Evolutionary conservation across 768 basidiomycete genomes (phyloP).

Genomic region (Tricholoma saponaceum): DNA sequence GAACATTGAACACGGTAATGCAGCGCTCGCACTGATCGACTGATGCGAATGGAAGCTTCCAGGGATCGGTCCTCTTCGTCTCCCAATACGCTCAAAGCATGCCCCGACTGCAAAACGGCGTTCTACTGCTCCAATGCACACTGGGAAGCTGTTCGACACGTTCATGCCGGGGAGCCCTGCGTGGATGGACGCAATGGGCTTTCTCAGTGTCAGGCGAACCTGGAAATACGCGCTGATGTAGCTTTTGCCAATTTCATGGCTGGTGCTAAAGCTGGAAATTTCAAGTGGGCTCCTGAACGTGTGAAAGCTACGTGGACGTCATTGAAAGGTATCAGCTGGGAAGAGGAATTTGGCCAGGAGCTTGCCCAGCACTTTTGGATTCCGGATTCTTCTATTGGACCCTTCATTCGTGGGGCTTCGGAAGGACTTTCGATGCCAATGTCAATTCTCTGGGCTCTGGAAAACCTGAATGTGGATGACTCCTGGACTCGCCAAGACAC

Average conservation of each 20-base stretch:
- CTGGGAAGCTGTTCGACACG: constrained; percentile 14
- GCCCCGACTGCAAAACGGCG: constrained; percentile 20
- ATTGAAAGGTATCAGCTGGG: neutral
- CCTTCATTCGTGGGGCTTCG: neutral
- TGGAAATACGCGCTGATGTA: constrained; percentile 19
- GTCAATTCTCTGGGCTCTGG: neutral
- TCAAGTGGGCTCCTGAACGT: constrained; percentile 2
- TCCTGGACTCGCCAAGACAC: neutral
- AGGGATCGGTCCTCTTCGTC: neutral
- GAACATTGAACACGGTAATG: neutral
- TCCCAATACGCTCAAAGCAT: constrained; percentile 15
- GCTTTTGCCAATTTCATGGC: constrained; percentile 12
- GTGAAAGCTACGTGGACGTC: neutral
- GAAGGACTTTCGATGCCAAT: neutral
- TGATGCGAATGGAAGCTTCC: constrained; percentile 20
- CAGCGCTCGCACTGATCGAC: constrained; percentile 24
- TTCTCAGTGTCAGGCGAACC: constrained; percentile 26
- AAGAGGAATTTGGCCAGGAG: neutral
- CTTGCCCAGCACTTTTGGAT: neutral
- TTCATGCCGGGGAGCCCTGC: constrained; percentile 17
- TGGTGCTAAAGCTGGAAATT: constrained; percentile 5
- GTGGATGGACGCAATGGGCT: constrained; percentile 19
- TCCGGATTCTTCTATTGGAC: neutral
- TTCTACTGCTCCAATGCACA: constrained; percentile 28
- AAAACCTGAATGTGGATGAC: constrained; percentile 1